Base-by-base conservation (phyloP, 163 green algal species). In the Trebouxia gelatinosa region DNA sequence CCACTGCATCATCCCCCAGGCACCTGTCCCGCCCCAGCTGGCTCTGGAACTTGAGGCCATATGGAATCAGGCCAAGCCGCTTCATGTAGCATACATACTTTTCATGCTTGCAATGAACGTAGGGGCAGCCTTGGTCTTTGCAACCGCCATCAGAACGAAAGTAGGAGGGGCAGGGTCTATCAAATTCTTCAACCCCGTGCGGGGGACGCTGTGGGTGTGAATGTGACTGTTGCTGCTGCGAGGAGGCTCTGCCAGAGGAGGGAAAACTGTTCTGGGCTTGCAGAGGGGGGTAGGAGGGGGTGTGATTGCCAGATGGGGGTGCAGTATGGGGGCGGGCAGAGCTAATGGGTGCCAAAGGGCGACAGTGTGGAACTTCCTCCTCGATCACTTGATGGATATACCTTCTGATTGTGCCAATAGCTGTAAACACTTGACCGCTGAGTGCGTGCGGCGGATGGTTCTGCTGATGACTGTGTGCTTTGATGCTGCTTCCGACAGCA, bases 11-110 rank as follows among this genome's bases (percentile, higher is more conserved):
- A 23, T 72, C 64, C 34, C 32, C 17, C 7, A 72, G 50, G 21
- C 64, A 72, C 34, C 26, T 72, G 35, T 72, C 64, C 26, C 35
- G 31, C 5, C 64, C 64, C 35, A 34, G 23, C 23, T 50, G 23
- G 32, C 35, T 72, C 35, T 16, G 23, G 37, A 72, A 72, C 37
- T 72, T 72, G 3, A 72, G 64, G 6, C 64, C 38, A 43, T 72
- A 72, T 34, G 64, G 64, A 7, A 72, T 23, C 4, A 72, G 37
- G 4, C 64, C 64, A 23, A 17, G 31, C 0, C 34, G 35, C 4
- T 9, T 6, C 64, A 54, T 72, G 35, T 50, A 50, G 21, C 23
- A 35, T n/a, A 72, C 64, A 51, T 72, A 72, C 23, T 72, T 37
- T 51, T 72, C 19, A 48, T 72, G 64, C 5, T 2, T 35, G 35